phyloP scores from a whole-genome alignment of 2,329 filamentous ascomycete genomes.

The Sclerotinia nivalis region DNA sequence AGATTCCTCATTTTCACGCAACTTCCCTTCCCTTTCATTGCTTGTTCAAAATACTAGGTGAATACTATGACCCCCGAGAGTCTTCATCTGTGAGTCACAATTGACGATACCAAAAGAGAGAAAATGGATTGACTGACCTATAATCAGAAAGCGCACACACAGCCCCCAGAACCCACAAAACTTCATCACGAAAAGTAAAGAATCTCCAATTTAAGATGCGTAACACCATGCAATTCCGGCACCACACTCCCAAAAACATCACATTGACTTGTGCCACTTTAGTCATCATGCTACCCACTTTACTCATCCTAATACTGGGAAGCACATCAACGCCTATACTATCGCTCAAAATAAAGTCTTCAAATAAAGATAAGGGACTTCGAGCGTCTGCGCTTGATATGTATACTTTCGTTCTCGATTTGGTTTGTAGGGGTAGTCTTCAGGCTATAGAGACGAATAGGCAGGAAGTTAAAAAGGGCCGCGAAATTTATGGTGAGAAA shows the following conservation, averaged over 20 bases:
- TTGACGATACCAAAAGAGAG: background rate
- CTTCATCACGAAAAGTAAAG: background rate
- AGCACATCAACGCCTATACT: accelerated
- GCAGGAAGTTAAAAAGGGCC: background rate
- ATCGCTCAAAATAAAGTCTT: background rate
- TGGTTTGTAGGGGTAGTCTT: background rate
- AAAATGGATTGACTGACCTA: background rate
- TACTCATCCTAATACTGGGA: background rate
- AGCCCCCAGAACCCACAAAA: background rate
- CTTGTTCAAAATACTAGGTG: background rate
- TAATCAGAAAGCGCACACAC: background rate
- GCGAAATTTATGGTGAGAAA: background rate
- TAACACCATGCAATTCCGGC: background rate
- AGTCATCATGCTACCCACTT: background rate
- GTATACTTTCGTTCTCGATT: background rate
- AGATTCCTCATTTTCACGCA: background rate
- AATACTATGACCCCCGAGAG: background rate
- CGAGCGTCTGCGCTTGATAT: background rate
- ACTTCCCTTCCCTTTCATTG: background rate
- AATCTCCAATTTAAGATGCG: background rate
- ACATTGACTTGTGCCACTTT: too few species aligned
- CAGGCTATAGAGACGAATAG: too few species aligned
- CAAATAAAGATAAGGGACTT: background rate
- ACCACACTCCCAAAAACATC: too few species aligned
- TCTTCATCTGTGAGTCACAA: background rate